Base-by-base conservation (phyloP, 257 asterid species). In the Lycium barbarum region DNA sequence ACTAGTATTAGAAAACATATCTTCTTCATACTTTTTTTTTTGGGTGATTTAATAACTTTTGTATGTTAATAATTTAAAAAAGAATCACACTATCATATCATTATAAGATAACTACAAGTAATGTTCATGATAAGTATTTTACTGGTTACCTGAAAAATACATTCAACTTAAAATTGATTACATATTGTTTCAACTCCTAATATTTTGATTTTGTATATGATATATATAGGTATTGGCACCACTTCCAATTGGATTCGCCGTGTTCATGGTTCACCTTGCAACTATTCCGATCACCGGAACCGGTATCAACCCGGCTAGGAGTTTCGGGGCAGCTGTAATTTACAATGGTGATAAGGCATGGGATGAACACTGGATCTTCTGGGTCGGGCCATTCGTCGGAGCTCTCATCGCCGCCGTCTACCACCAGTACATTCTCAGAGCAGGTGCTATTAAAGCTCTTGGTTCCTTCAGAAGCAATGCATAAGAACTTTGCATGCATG, bases 241-340 rank as follows among this genome's bases (percentile, higher is more conserved):
- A 80, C 95, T 93, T 22, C 97, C 97, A 33, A 93, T 93, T 57
- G 97, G 97, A 82, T 93, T 93, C 58, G 97, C 97, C 0, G 97
- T 93, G 80, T 93, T 93, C 92, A 92, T 93, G 95, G 97, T 93
- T 49, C 95, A 92, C 86, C 89, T 93, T 2, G 94, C 93, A 63
- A 93, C 97, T 54, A 93, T 92, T 84, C 97, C 97, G 18, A 90
- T 93, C 86, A 93, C 97, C n/a, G 95, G 97, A 45, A 93, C 95
- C 15, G 95, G 97, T 47, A 93, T 93, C 89, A 93, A 93, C 87
- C 97, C 97, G 0, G 97, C 97, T 20, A 89, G 97, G 83, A 93
- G 97, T 80, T 92, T 93, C 45, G 97, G 97, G 45, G 94, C 97
- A 49, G 94, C 95, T 26, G 97, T 93, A 43, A 93, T 93, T 87